A percentile compares a stretch with the other conserved stretches of the same genome.
phyloP scores from a whole-genome alignment of 345 rosid genomes.

The Cardamine resedifolia region DNA sequence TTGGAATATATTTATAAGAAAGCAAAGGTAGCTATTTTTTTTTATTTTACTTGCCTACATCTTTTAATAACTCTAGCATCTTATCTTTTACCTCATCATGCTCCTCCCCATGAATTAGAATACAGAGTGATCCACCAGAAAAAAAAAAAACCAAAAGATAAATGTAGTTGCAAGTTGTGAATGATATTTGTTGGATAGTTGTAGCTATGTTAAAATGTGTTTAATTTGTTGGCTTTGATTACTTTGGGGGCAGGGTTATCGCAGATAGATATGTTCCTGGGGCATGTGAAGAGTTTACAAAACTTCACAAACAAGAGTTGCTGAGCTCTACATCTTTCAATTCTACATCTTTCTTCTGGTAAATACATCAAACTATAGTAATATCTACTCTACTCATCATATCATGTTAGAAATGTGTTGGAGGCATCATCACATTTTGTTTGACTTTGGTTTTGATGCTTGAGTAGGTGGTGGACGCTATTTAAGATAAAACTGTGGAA shows the following conservation, averaged over 20 bases:
- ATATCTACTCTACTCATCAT: background rate
- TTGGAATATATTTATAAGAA: slow-evolving; percentile 84
- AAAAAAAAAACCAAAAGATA: background rate
- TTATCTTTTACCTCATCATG: background rate
- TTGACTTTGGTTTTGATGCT: background rate
- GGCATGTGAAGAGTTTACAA: slow-evolving; percentile 85
- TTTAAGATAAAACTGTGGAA: slow-evolving; percentile 66
- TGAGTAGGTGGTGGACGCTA: slow-evolving; percentile 70
- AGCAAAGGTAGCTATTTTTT: slow-evolving; percentile 48
- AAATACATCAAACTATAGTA: slow-evolving; percentile 18
- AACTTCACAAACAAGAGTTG: slow-evolving; percentile 57
- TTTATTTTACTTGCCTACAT: background rate
- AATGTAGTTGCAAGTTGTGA: background rate
- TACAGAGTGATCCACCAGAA: background rate
- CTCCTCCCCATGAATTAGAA: background rate
- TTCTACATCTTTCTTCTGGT: slow-evolving; percentile 61
- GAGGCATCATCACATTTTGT: background rate
- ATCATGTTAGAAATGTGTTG: background rate
- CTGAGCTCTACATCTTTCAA: slow-evolving; percentile 41
- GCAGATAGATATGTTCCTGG: slow-evolving; percentile 81
- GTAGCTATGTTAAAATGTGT: background rate
- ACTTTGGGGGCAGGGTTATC: slow-evolving; percentile 56
- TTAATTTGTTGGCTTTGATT: background rate
- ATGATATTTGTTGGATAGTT: background rate
- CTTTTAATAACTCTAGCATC: background rate